Base-by-base conservation (phyloP, 2,329 filamentous ascomycete species). In the Aspergillus bombycis region DNA sequence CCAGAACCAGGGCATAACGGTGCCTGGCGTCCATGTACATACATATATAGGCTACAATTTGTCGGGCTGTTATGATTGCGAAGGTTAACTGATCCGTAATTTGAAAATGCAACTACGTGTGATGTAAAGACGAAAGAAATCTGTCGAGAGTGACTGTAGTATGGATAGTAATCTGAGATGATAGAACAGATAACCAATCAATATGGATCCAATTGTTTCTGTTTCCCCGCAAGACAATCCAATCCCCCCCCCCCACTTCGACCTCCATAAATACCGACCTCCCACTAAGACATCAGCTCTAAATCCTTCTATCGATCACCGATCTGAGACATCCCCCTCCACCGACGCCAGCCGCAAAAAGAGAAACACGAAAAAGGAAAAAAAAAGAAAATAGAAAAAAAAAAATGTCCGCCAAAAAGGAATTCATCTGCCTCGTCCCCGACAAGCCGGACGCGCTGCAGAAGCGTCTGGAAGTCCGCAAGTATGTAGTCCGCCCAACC, bases 341-440 rank as follows among this genome's bases (percentile, higher is more conserved):
- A 11, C 21, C n/a, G 21, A 50, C 46, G 3, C 48, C 26, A 23
- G 7, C 28, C 48, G 34, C 26, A 28, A 3, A 28, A 28, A 28
- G 4, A 28, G 26, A 28, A 28, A 28, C 26, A 28, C n/a, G n/a
- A n/a, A n/a, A 4, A 28, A 50, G 14, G 10, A 11, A 32, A 14
- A 12, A 36, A 9, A 32, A 32, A 32, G 9, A 32, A 36, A 14
- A 36, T 12, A 2, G 11, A 36, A 36, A 36, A 14, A 6, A 14
- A 30, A 48, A 23, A 16, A 63, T 65, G 56, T 50, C 62, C 32
- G n/a, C 74, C 54, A 85, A 84, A 73, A 84, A 80, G 65, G 88
- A 91, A 76, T 93, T 88, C 82, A 84, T 93, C 43, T 88, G 89
- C 70, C 82, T 92, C 62, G 74, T 91, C 43, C 90, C 88, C 14